Evolutionary conservation across 2,329 filamentous ascomycete species (phyloP), one percentile per base, ranked within the genome.

Genomic region (Exophiala aquamarina): DNA sequence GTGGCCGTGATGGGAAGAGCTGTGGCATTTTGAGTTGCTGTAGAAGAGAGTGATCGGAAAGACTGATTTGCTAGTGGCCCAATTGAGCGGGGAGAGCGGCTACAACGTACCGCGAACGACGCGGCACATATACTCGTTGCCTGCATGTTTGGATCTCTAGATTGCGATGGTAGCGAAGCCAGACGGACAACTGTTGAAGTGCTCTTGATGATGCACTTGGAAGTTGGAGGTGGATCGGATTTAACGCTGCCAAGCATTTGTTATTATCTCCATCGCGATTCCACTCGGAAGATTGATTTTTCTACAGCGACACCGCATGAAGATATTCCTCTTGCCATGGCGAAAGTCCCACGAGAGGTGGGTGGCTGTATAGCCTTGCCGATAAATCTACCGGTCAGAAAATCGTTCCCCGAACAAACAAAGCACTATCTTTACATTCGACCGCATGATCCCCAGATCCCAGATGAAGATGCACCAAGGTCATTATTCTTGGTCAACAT

Each of bases 401-500:
- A 82, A 1, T 80, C 86, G 2, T 87, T 78, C 49, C 78, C 83
- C 18, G 69, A 75, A 33, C 68, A 77, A 34, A 77, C 83, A 48
- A 81, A 81, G 40, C 93, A 97, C 71, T 89, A 91, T 69, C 74
- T 97, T 61, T 95, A 95, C 71, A 71, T 97, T 45, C 88, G 89
- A 56, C 82, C 82, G 45, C 91, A 97, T 68, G 78, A 84, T 36
- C 90, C 92, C 51, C 89, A 86, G 69, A 78, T 87, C 32, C 82
- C 87, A 11, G 86, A 86, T 6, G 75, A 79, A 44, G 79, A 87
- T 66, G 86, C 92, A 59, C 73, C 81, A 13, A 84, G 91, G 59
- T 90, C 87, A 52, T 77, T 98, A 14, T 98, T 95, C 69, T 65
- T 95, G n/a, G 87, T 91, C 55, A 97, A 98, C 61, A 72, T 94